A percentile compares a stretch with the other conserved stretches of the same genome.
phyloP scores from a whole-genome alignment of 306 rosid genomes.

The Rubus parviflorus region DNA sequence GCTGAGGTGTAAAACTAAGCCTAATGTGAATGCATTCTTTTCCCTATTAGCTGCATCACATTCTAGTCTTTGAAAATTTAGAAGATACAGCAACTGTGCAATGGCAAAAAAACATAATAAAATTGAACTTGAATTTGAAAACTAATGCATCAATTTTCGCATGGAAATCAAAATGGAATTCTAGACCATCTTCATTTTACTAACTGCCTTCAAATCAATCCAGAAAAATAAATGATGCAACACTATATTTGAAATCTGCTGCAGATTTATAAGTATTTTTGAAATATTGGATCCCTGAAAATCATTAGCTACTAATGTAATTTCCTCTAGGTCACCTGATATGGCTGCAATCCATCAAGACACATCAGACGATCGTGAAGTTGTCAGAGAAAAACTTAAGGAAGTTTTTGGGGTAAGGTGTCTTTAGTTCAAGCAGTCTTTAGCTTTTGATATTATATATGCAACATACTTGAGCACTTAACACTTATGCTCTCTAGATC shows the following conservation, averaged over 20 bases:
- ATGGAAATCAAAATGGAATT: not conserved
- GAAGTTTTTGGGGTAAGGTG: slow-evolving; percentile 55
- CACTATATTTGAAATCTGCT: not conserved
- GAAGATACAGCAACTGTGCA: not conserved
- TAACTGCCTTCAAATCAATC: not conserved
- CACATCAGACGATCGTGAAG: slow-evolving; percentile 56
- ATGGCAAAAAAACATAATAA: too few species aligned
- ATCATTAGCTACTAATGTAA: not conserved
- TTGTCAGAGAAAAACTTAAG: slow-evolving; percentile 53
- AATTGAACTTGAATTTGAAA: too few species aligned
- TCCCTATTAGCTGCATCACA: not conserved
- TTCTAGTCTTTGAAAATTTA: not conserved
- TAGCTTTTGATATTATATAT: not conserved
- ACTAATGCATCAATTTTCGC: too few species aligned
- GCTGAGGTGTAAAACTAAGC: slow-evolving; percentile 41
- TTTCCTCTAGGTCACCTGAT: slow-evolving; percentile 50
- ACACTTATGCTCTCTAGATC: slow-evolving; percentile 36
- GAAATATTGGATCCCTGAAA: not conserved
- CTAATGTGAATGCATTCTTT: not conserved
- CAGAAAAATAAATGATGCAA: not conserved
- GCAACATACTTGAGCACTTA: not conserved
- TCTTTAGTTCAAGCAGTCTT: slow-evolving; percentile 8
- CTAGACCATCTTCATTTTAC: not conserved
- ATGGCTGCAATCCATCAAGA: slow-evolving; percentile 86
- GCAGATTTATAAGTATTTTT: not conserved